Evolutionary conservation across 2,329 filamentous ascomycete species (phyloP), one percentile per base, ranked within the genome.

Genomic region (Diaporthe citriasiana): DNA sequence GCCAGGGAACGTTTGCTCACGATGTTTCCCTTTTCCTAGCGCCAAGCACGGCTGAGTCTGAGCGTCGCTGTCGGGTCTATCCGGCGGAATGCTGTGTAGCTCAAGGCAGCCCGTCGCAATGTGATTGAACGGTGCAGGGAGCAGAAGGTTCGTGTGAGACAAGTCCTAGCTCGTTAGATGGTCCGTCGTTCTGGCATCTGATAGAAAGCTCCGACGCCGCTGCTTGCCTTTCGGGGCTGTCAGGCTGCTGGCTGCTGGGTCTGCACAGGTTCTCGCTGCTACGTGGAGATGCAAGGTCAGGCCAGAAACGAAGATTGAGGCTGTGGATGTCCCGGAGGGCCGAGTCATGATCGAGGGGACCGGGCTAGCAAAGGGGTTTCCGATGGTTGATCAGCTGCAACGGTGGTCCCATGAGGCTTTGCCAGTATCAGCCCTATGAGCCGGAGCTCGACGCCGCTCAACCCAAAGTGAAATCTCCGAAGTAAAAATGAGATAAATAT

Each of bases 371-470:
- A 42, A 53, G 50, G 25, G 51, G 70, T 55, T 55, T 42, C 70
- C 35, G 33, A 55, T 17, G 13, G 42, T 35, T 63, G 45, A 53
- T 51, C 70, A 71, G 56, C 47, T 63, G 69, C 56, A 53, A 71
- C 70, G 35, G 33, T 71, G 56, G 42, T 25, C 25, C 25, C 70
- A 51, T 38, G 57, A 53, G 59, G 70, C 70, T 47, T 55, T 40
- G 59, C 71, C 22, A 69, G 40, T 33, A 30, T 74, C 70, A 74
- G 73, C 73, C 73, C 70, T 73, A 73, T 33, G 56, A 53, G n/a
- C 70, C 55, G 60, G 53, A 45, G 42, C 56, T 63, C 50, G 69
- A 59, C 55, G 55, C 53, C 69, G 42, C 50, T 56, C 47, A 45
- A 55, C 42, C 59, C 50, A 68, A 56, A 27, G 38, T 63, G 47